Evolutionary conservation across 2,329 filamentous ascomycete species (phyloP).

Genomic region (Amauroascus verrucosus): DNA sequence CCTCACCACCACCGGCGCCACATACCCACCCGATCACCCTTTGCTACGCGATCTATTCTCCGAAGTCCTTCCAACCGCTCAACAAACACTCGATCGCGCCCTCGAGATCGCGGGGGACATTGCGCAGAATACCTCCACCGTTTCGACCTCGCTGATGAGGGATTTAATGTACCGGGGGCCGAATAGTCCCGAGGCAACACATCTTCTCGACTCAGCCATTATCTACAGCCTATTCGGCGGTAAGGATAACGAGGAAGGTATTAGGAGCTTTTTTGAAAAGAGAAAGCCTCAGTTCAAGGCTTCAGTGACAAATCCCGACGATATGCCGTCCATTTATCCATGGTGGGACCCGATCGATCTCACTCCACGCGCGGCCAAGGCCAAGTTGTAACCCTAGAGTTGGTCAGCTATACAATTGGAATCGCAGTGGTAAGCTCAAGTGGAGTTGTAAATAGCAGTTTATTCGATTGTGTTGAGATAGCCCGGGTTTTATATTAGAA

Average conservation of each 20-base stretch:
- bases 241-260: slow-evolving; percentile 57
- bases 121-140: slow-evolving; percentile 53
- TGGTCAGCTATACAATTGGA: neutral
- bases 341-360: slow-evolving; percentile 56
- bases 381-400: slow-evolving; percentile 5
- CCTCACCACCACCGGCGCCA: slow-evolving; percentile 55
- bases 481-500: neutral
- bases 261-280: slow-evolving; percentile 61
- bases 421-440: neutral
- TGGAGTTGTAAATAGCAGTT: neutral
- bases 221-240: slow-evolving; percentile 33
- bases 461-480: neutral
- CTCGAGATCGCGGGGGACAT: slow-evolving; percentile 58
- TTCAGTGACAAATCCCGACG: slow-evolving; percentile 41
- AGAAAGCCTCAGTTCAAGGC: slow-evolving; percentile 51
- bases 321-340: slow-evolving; percentile 52
- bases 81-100: slow-evolving; percentile 54
- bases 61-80: slow-evolving; percentile 49
- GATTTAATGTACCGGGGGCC: slow-evolving; percentile 55
- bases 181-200: slow-evolving; percentile 55
- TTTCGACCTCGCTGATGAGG: slow-evolving; percentile 57
- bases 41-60: slow-evolving; percentile 55
- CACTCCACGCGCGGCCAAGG: slow-evolving; percentile 2
- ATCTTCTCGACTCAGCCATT: slow-evolving; percentile 51
- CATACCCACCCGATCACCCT: slow-evolving; percentile 43